phyloP scores from a whole-genome alignment of 129 eudicot species.

The Pittosporum tobira region DNA sequence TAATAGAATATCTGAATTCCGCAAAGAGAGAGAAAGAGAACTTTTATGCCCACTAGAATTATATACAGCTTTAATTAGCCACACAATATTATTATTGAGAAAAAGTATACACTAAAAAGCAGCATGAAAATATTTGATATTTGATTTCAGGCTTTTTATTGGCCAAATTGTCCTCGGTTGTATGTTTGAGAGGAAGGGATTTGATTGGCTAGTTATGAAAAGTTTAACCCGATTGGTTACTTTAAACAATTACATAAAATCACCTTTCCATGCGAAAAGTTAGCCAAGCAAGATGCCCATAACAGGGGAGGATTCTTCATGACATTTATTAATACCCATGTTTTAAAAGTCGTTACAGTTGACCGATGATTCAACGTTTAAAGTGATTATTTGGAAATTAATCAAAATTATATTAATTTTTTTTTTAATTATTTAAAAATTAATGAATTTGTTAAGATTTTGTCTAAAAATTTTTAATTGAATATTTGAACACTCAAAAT shows the following conservation, averaged over 20 bases:
- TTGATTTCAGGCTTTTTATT: neutral
- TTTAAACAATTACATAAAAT: neutral
- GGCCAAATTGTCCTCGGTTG: slow-evolving; percentile 11
- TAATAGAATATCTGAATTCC: no score
- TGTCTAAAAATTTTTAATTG: no score
- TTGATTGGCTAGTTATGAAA: slow-evolving; percentile 7
- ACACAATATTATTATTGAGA: slow-evolving; percentile 14
- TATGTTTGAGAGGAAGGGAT: neutral
- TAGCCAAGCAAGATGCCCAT: neutral
- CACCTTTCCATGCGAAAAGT: slow-evolving; percentile 1
- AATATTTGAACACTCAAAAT: no score
- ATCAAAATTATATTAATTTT: neutral
- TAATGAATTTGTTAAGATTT: no score
- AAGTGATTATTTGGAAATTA: neutral
- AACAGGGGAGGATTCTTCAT: neutral
- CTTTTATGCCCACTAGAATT: slow-evolving; percentile 34
- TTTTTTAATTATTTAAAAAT: no score
- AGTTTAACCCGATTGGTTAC: slow-evolving; percentile 2
- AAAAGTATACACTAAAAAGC: slow-evolving; percentile 23
- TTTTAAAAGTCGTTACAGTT: no score
- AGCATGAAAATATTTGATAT: slow-evolving; percentile 1
- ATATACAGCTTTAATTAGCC: slow-evolving; percentile 18
- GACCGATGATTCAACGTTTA: no score
- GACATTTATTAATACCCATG: neutral
- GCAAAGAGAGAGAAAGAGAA: slow-evolving; percentile 10